phyloP scores from a whole-genome alignment of 129 eudicot genomes.

The sunflower (Helianthus annuus) region HanXRQr2.0-SUNRISE NC_035435.2:112403680-112404179 shows the following conservation, averaged over 20 bases:
- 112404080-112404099: slow-evolving; percentile 84
- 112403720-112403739: slow-evolving; percentile 58
- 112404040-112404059: slow-evolving; percentile 58
- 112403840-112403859: slow-evolving; percentile 40
- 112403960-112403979: slow-evolving; percentile 55
- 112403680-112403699: slow-evolving; percentile 63
- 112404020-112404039: slow-evolving; percentile 45
- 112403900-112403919: slow-evolving; percentile 51
- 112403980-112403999: slow-evolving; percentile 36
- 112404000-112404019: slow-evolving; percentile 61
- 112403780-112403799: slow-evolving; percentile 28
- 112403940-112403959: slow-evolving; percentile 58
- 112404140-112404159: slow-evolving; percentile 46
- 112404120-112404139: slow-evolving; percentile 54
- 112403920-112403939: slow-evolving; percentile 59
- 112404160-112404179: slow-evolving; percentile 48
- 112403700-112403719: slow-evolving; percentile 53
- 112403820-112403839: slow-evolving; percentile 53
- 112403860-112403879: slow-evolving; percentile 71
- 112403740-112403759: slow-evolving; percentile 57
- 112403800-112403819: slow-evolving; percentile 64
- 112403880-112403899: slow-evolving; percentile 39
- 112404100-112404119: slow-evolving; percentile 68
- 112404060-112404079: slow-evolving; percentile 69
- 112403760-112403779: slow-evolving; percentile 35